Evolutionary conservation across 805 yeast genomes (phyloP).

Genomic region (Yamadazyma nakazawae): DNA sequence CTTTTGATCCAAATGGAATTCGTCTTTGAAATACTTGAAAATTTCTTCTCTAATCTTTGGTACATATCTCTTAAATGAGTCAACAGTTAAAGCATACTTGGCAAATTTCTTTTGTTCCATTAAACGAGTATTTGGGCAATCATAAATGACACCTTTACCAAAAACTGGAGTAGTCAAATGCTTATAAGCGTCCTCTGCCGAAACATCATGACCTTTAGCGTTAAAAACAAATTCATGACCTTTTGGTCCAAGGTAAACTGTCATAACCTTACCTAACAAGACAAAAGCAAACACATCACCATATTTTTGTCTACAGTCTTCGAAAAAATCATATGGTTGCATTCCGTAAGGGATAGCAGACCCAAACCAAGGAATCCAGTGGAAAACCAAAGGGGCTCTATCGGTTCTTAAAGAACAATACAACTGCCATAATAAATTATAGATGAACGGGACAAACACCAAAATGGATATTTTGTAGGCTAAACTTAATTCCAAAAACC

Average conservation of each 20-base stretch:
- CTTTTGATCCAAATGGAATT: constrained; percentile 44
- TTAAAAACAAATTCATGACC: constrained; percentile 97
- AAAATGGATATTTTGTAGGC: constrained; percentile 31
- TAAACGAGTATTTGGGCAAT: constrained; percentile 87
- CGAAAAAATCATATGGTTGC: constrained; percentile 90
- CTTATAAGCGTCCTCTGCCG: constrained; percentile 94
- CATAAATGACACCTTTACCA: constrained; percentile 96
- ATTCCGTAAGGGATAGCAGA: constrained; percentile 86
- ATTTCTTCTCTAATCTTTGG: constrained; percentile 85
- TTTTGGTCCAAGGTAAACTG: constrained; percentile 94
- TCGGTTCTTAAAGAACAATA: constrained; percentile 70
- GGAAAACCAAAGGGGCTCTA: constrained; percentile 85
- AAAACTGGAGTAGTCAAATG: constrained; percentile 99
- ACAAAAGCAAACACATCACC: constrained; percentile 94
- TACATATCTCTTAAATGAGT: constrained; percentile 79
- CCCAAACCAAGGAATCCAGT: constrained; percentile 96
- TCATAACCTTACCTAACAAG: constrained; percentile 86
- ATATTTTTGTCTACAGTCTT: constrained; percentile 68
- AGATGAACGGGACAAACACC: constrained; percentile 55
- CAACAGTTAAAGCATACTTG: constrained; percentile 82
- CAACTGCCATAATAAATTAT: constrained; percentile 64
- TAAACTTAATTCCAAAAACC: constrained; percentile 24
- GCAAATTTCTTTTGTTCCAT: constrained; percentile 99
- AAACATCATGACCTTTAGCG: constrained; percentile 82
- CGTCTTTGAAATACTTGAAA: constrained; percentile 54